phyloP scores from a whole-genome alignment of 139 green algal species.

The Chlamydomonas applanata region DNA sequence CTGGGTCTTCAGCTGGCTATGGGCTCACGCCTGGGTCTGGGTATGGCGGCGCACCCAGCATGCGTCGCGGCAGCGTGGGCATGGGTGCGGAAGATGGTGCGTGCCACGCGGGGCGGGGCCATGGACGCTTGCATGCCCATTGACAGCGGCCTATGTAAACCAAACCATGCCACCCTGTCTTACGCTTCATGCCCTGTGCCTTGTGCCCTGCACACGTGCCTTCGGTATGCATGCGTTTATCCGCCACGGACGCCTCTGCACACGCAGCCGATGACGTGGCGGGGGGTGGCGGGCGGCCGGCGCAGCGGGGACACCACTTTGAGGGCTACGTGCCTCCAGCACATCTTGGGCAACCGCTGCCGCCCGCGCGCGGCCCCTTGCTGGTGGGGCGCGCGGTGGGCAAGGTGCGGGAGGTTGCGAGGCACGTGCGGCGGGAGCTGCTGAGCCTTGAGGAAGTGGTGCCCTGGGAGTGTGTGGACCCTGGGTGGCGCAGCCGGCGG shows the following conservation, averaged over 20 bases:
- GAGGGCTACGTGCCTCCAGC: conserved; percentile 9
- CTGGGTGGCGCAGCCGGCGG: not conserved
- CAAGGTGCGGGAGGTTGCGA: not conserved
- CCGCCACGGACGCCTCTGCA: too few relatives aligned
- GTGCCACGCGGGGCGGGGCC: too few relatives aligned
- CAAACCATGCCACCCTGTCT: too few relatives aligned
- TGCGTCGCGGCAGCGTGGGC: too few relatives aligned
- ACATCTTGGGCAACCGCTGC: conserved; percentile 13
- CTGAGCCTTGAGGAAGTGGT: conserved; percentile 5
- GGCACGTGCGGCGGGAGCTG: not conserved
- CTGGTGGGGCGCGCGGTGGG: not conserved
- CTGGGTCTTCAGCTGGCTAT: not conserved
- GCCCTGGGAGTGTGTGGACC: conserved; percentile 7
- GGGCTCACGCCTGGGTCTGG: not conserved
- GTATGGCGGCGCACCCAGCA: too few relatives aligned
- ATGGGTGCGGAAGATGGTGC: not conserved
- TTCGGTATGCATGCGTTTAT: too few relatives aligned
- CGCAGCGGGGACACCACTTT: not conserved
- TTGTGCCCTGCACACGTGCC: too few relatives aligned
- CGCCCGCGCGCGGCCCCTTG: conserved; percentile 3
- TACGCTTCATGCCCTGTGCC: too few relatives aligned
- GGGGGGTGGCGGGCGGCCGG: not conserved
- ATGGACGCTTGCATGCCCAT: too few relatives aligned
- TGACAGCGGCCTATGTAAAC: too few relatives aligned
- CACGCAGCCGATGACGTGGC: not conserved